Evolutionary conservation across 495 filamentous ascomycete genomes (phyloP).

Genomic region (Elasticomyces elasticus): DNA sequence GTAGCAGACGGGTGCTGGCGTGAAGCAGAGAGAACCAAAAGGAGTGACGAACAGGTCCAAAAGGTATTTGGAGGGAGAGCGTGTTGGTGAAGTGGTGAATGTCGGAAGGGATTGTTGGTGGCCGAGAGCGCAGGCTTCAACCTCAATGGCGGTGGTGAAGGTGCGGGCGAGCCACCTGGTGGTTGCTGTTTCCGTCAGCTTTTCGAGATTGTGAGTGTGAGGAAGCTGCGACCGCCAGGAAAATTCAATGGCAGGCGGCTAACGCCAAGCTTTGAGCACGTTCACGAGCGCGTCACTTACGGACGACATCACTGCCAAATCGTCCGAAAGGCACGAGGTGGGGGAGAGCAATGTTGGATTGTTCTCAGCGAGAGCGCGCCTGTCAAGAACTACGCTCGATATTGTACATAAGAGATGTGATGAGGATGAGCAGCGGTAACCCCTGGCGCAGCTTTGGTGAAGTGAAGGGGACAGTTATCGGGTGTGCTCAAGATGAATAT

Average conservation of each 20-base stretch:
- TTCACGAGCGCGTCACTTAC: constrained; percentile 11
- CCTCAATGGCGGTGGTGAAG: not conserved
- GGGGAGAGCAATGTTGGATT: constrained; percentile 12
- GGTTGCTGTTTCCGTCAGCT: not conserved
- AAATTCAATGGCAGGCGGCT: not conserved
- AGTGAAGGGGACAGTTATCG: constrained; percentile 14
- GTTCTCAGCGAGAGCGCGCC: no score
- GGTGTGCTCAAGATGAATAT: no score
- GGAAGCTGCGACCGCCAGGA: not conserved
- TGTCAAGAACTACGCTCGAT: no score
- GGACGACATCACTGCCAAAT: no score
- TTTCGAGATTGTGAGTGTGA: not conserved
- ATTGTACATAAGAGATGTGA: no score
- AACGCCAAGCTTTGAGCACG: constrained; percentile 5
- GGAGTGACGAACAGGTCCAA: constrained; percentile 17
- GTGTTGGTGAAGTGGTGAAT: not conserved
- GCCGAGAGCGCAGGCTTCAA: not conserved
- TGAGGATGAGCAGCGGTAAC: no score
- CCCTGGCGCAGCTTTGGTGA: no score
- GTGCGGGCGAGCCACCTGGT: not conserved
- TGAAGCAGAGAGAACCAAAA: constrained; percentile 17
- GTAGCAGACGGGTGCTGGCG: constrained; percentile 4
- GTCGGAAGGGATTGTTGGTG: not conserved
- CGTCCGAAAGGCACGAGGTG: not conserved
- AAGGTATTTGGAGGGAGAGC: constrained; percentile 6